Evolutionary conservation across 805 yeast genomes (phyloP).

Genomic region (Aciculoconidium aculeatum): DNA sequence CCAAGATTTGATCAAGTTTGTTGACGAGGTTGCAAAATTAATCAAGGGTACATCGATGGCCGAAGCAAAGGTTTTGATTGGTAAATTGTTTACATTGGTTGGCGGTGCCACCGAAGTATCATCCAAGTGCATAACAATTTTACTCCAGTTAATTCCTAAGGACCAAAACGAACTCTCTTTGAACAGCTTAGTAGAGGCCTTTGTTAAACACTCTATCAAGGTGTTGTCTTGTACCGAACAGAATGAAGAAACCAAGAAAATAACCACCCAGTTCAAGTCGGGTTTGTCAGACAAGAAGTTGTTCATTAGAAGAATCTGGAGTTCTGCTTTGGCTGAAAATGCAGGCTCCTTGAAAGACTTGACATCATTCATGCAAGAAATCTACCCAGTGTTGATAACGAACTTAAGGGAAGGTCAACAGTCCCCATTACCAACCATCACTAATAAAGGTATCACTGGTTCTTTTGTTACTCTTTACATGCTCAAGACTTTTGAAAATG

Average conservation of each 20-base stretch:
- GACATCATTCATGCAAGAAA: slow-evolving; percentile 6
- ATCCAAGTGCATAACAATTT: slow-evolving; percentile 31
- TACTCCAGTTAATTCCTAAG: slow-evolving; percentile 53
- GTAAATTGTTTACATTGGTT: slow-evolving; percentile 35
- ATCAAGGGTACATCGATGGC: slow-evolving; percentile 52
- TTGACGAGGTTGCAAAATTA: slow-evolving; percentile 50
- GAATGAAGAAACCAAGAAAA: slow-evolving; percentile 8
- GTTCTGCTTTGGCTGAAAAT: slow-evolving; percentile 38
- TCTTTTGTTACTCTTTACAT: slow-evolving; percentile 45
- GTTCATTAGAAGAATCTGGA: slow-evolving; percentile 65
- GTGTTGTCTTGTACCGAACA: slow-evolving; percentile 7
- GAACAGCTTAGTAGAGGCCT: slow-evolving; percentile 41
- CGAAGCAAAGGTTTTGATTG: slow-evolving; percentile 58
- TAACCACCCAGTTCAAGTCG: slow-evolving; percentile 32
- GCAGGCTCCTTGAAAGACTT: slow-evolving; percentile 1
- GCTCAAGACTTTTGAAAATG: slow-evolving; percentile 12
- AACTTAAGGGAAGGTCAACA: slow-evolving; percentile 38
- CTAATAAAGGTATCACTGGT: slow-evolving; percentile 46
- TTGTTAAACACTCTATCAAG: slow-evolving; percentile 40
- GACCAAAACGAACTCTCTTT: slow-evolving; percentile 74
- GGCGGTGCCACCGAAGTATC: slow-evolving; percentile 20
- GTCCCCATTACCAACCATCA: slow-evolving; percentile 49
- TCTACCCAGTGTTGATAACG: slow-evolving; percentile 20
- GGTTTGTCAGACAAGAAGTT: slow-evolving; percentile 67
- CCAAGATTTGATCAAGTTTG: slow-evolving; percentile 27